These are phyloP conservation scores for Periconia sp. DNA, from an alignment of 2,329 filamentous ascomycete genomes.

Conservation along the genomic window DNA sequence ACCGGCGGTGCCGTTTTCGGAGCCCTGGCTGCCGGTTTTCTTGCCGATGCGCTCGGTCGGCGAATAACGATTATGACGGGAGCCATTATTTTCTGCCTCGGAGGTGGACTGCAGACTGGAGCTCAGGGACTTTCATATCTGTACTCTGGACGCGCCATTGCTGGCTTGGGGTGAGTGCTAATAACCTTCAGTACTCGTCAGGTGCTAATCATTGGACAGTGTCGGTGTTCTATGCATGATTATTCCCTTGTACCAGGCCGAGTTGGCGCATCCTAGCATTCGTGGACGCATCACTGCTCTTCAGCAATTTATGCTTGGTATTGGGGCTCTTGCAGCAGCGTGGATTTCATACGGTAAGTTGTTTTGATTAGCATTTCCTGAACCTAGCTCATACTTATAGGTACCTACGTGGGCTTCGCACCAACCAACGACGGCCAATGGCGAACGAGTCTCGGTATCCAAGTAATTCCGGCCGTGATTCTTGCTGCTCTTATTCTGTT, in stretches of 20 bases:
- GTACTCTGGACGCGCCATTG: slow-evolving; percentile 72
- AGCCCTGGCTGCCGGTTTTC: slow-evolving; percentile 66
- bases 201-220: slow-evolving; percentile 36
- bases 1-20: slow-evolving; percentile 78
- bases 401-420: slow-evolving; percentile 58
- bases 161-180: slow-evolving; percentile 64
- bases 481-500: slow-evolving; percentile 69
- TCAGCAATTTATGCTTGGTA: slow-evolving; percentile 83
- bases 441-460: slow-evolving; percentile 71
- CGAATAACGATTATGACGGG: slow-evolving; percentile 75
- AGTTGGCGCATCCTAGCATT: slow-evolving; percentile 79
- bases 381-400: slow-evolving; percentile 15
- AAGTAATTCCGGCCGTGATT: slow-evolving; percentile 71
- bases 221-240: slow-evolving; percentile 69
- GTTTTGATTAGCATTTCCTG: no score
- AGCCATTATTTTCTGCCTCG: slow-evolving; percentile 73
- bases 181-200: background rate
- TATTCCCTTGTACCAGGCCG: slow-evolving; percentile 76
- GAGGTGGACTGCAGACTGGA: slow-evolving; percentile 75
- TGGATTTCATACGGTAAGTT: slow-evolving; percentile 74
- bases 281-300: slow-evolving; percentile 76
- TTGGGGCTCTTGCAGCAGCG: slow-evolving; percentile 73
- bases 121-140: slow-evolving; percentile 66
- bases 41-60: slow-evolving; percentile 70
- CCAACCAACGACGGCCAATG: slow-evolving; percentile 60